Evolutionary conservation across 2,329 filamentous ascomycete species (phyloP).

Genomic region (Epichloe coenophiala): DNA sequence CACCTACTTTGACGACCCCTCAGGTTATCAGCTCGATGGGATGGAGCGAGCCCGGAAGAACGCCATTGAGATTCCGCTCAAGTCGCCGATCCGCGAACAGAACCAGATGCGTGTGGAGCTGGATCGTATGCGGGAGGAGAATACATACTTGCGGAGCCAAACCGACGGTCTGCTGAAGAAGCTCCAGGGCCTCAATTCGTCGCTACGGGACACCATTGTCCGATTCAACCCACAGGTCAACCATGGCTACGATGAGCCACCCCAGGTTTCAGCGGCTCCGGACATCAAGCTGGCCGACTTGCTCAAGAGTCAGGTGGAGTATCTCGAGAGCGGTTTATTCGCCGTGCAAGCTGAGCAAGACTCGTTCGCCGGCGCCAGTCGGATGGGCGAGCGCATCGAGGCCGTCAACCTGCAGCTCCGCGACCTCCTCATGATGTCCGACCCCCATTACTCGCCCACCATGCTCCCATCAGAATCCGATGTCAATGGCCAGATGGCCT

Average conservation of each 20-base stretch:
- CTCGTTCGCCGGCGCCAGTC: slow-evolving; percentile 15
- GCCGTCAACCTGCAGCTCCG: slow-evolving; percentile 52
- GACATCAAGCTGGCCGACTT: slow-evolving; percentile 30
- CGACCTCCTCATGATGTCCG: slow-evolving; percentile 36
- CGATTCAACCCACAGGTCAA: slow-evolving; percentile 45
- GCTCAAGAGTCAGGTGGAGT: slow-evolving; percentile 49
- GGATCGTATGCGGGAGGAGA: slow-evolving; percentile 33
- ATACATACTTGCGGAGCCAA: slow-evolving; percentile 22
- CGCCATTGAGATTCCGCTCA: slow-evolving; percentile 43
- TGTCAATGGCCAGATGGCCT: slow-evolving; percentile 53
- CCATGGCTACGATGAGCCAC: slow-evolving; percentile 29
- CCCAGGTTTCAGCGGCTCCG: slow-evolving; percentile 15
- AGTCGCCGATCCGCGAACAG: slow-evolving; percentile 42
- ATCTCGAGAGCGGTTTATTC: slow-evolving; percentile 53
- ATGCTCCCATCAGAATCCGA: slow-evolving; percentile 43
- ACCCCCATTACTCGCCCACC: slow-evolving; percentile 37
- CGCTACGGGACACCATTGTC: slow-evolving; percentile 53
- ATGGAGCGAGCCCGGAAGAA: slow-evolving; percentile 35
- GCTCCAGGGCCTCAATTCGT: slow-evolving; percentile 53
- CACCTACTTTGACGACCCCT: slow-evolving; percentile 63
- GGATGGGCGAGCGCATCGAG: slow-evolving; percentile 41
- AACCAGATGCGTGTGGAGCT: slow-evolving; percentile 35
- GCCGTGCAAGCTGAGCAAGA: slow-evolving; percentile 46
- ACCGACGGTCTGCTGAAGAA: slow-evolving; percentile 29
- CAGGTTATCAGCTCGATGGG: slow-evolving; percentile 57